Evolutionary conservation across 164 flowering plant genomes (phyloP).

Genomic region (Santalum album): DNA sequence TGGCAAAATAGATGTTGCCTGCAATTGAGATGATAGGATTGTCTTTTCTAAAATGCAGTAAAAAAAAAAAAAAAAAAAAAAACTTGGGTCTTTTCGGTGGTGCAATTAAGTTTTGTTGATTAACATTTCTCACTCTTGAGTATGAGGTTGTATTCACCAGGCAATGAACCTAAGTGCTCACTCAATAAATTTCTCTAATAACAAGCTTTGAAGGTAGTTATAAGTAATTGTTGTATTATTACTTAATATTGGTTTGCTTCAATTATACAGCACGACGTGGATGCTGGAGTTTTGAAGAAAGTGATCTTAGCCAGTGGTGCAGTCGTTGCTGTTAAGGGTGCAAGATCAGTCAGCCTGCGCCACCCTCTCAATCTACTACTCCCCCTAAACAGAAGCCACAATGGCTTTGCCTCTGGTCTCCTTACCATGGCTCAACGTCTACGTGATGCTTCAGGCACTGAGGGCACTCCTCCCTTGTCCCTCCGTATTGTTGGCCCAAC

Average conservation of each 20-base stretch:
- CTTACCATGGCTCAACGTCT: conserved; percentile 67
- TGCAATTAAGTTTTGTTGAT: no score
- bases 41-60: no score
- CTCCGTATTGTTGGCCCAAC: conserved; percentile 80
- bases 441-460: conserved; percentile 40
- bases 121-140: no score
- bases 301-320: conserved; percentile 92
- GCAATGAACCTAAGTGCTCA: no score
- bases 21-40: no score
- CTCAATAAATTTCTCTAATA: no score
- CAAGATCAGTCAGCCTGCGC: conserved; percentile 88
- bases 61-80: no score
- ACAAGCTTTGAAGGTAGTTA: no score
- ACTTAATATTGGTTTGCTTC: conserved; percentile 1
- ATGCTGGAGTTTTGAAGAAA: conserved; percentile 86
- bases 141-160: no score
- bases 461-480: conserved; percentile 46
- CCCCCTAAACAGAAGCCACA: conserved; percentile 51
- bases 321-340: conserved; percentile 87
- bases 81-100: no score
- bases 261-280: conserved; percentile 84
- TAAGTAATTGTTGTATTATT: no score
- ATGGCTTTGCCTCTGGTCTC: conserved; percentile 65
- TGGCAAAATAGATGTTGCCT: no score
- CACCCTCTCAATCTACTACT: conserved; percentile 80